Evolutionary conservation across 352 stramenopile genomes (phyloP).

Genomic region (Globisporangium nodosum): DNA sequence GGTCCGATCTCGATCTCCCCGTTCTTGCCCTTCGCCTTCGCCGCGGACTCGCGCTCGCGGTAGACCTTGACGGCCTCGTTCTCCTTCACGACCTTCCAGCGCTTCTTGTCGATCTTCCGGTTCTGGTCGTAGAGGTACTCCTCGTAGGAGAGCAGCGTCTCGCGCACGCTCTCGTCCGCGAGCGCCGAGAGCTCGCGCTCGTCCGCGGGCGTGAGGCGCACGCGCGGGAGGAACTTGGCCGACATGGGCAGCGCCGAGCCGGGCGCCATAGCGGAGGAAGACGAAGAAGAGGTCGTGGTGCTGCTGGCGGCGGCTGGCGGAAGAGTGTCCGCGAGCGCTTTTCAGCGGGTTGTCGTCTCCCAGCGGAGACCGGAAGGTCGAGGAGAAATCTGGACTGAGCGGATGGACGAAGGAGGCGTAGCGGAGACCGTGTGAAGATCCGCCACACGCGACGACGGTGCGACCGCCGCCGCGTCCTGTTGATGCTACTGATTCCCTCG

Average conservation of each 20-base stretch:
- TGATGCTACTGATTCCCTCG: too few relatives aligned
- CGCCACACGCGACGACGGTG: too few relatives aligned
- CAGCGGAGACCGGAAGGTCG: too few relatives aligned
- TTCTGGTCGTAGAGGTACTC: conserved; percentile 25
- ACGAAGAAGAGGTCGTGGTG: too few relatives aligned
- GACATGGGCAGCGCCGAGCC: neutral
- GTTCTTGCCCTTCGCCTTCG: conserved; percentile 1
- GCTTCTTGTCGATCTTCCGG: conserved; percentile 17
- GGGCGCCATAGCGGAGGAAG: conserved; percentile 4
- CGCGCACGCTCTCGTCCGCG: conserved; percentile 26
- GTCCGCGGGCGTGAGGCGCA: conserved; percentile 7
- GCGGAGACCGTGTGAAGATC: too few relatives aligned
- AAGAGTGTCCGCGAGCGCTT: too few relatives aligned
- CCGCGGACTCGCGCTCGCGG: conserved; percentile 20
- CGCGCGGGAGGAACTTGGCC: conserved; percentile 2
- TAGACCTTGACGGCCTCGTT: conserved; percentile 30
- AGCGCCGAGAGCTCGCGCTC: conserved; percentile 25
- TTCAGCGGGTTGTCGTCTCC: too few relatives aligned
- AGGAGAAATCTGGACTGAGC: too few relatives aligned
- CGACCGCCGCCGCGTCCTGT: too few relatives aligned
- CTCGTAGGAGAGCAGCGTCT: conserved; percentile 36
- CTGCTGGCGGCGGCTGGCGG: too few relatives aligned
- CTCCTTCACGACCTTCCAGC: conserved; percentile 31
- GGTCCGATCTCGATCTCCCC: conserved; percentile 35
- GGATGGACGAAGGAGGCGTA: too few relatives aligned